Percentiles rank a stretch among this genome's conserved stretches.
Evolutionary conservation across 257 asterid species (phyloP).

Genomic region (Thymus mandschuricus): DNA sequence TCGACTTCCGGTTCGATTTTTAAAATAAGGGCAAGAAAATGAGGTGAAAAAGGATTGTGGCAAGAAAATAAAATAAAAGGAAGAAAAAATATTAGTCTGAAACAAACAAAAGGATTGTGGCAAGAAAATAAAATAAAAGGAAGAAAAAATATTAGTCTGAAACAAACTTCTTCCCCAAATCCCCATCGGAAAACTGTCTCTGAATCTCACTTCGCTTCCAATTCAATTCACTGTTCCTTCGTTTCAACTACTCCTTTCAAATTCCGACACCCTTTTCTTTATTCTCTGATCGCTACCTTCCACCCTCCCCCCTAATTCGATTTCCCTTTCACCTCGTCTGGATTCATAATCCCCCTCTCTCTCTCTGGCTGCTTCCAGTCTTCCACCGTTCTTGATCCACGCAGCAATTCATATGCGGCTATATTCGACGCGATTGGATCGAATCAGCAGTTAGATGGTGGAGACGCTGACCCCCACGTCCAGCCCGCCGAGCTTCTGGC

Average conservation of each 20-base stretch:
- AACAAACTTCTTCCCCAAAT: slow-evolving; percentile 12
- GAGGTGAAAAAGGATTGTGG: too few species aligned
- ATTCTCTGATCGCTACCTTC: slow-evolving; percentile 42
- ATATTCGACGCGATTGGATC: neutral
- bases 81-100: too few species aligned
- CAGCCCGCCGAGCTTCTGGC: slow-evolving; percentile 45
- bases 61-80: too few species aligned
- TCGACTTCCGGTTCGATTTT: too few species aligned
- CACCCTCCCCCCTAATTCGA: slow-evolving; percentile 39
- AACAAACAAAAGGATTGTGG: too few species aligned
- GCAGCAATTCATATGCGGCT: slow-evolving; percentile 31
- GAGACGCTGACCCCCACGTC: slow-evolving; percentile 52
- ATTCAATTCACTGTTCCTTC: slow-evolving; percentile 48
- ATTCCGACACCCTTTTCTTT: slow-evolving; percentile 11
- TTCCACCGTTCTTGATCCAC: slow-evolving; percentile 13
- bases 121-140: too few species aligned
- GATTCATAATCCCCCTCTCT: neutral
- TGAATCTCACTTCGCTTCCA: slow-evolving; percentile 55
- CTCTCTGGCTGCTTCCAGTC: neutral
- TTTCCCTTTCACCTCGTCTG: slow-evolving; percentile 11
- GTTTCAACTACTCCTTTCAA: slow-evolving; percentile 7
- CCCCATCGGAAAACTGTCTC: slow-evolving; percentile 24
- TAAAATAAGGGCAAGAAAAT: too few species aligned
- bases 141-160: neutral
- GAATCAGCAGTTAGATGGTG: slow-evolving; percentile 39